Evolutionary conservation across 75 land plant species (phyloP), one percentile per base, ranked within the genome.

Genomic region (Chamaecyparis obtusa): DNA sequence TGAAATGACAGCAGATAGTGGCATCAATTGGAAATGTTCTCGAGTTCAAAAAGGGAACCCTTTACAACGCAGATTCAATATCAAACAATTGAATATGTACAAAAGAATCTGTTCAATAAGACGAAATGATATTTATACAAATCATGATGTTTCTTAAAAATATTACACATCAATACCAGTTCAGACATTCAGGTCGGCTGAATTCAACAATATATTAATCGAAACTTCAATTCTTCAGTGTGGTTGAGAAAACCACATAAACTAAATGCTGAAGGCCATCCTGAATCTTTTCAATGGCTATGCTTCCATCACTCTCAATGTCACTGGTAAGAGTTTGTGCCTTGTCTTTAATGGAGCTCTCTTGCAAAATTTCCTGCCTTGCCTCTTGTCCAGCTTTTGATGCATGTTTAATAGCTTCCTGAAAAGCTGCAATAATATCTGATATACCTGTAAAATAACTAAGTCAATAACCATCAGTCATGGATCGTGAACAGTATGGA

Each of bases 351-450:
- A 97, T 85, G 9, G 95, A 91, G 48, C 86, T 89, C 78, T 90
- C 89, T 64, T 85, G 83, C 56, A 87, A 57, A 71, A 90, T 75
- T 39, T 85, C 88, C n/a, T 88, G 85, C 72, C 79, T 90, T 51
- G 81, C 89, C 84, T 91, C 92, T 14, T 89, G 91, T 39, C 89
- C 88, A 30, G 93, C 93, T 0, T 91, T 86, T 46, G 90, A 84
- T 39, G 87, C 91, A 49, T 86, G 88, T 87, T 90, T 93, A 1
- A 98, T 89, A 36, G 96, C 96, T 39, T 95, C 95, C 87, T 88
- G 87, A 89, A 93, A 95, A 35, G 97, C 99, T 84, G 96, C 97
- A 55, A 91, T 84, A 4, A 97, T 95, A 86, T 98, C 99, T 51
- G 94, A 92, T 54, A 98, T 93, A 60, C 97, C 99, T 98, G 90